Percentiles rank a stretch among this genome's conserved stretches.
Conservation (phyloP, 139 green algal genomes). For the Klebsormidium nitens region DNA sequence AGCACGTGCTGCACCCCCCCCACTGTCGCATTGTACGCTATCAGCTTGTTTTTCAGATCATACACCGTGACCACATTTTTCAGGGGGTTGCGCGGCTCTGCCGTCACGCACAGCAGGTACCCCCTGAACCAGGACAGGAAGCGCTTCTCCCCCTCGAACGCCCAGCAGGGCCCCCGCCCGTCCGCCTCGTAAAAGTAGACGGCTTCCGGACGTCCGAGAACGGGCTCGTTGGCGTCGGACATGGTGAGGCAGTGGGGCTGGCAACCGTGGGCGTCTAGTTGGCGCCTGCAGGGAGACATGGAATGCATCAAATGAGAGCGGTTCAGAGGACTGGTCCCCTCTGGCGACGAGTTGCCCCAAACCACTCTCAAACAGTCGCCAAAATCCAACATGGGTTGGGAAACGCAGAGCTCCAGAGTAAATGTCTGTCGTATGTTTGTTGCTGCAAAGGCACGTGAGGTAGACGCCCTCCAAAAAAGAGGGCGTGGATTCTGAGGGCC, state of each 20-base stretch:
- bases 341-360: no score
- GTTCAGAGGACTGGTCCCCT: no score
- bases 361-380: no score
- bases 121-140: conserved; percentile 30
- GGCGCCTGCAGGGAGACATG: neutral
- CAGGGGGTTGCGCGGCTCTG: neutral
- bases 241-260: conserved; percentile 8
- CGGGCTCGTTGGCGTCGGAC: conserved; percentile 27
- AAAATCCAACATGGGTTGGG: no score
- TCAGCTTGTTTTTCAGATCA: conserved; percentile 75
- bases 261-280: conserved; percentile 10
- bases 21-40: conserved; percentile 40
- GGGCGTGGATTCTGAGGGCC: no score
- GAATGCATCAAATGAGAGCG: no score
- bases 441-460: no score
- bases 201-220: conserved; percentile 36
- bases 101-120: conserved; percentile 33
- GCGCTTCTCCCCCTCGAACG: conserved; percentile 39
- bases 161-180: conserved; percentile 41
- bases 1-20: conserved; percentile 34
- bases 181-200: conserved; percentile 48
- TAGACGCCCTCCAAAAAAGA: no score
- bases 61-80: conserved; percentile 43
- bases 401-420: no score
- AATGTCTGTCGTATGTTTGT: no score